These are phyloP conservation scores for Alnus rubra DNA, from an alignment of 306 rosid genomes.

Conservation along the genomic window DNA sequence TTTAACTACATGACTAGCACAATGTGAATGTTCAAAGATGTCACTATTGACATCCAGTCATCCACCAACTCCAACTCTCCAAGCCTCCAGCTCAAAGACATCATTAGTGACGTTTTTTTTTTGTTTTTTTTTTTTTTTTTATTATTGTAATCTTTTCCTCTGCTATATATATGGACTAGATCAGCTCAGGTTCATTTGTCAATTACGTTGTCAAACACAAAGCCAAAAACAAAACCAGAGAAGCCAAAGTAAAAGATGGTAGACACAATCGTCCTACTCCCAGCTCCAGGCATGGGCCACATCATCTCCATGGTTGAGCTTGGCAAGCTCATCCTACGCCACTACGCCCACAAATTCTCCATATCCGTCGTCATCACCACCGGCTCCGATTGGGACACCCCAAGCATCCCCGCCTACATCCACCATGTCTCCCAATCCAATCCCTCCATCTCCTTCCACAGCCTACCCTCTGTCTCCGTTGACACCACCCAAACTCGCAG, in stretches of 20 bases:
- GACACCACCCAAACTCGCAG: background rate
- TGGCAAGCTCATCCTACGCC: slow-evolving; percentile 33
- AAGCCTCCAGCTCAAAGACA: no score
- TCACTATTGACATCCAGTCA: no score
- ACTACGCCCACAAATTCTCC: slow-evolving; percentile 13
- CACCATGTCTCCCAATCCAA: slow-evolving; percentile 12
- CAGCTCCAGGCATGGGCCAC: slow-evolving; percentile 41
- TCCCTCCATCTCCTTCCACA: slow-evolving; percentile 24
- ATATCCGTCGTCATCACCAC: slow-evolving; percentile 30
- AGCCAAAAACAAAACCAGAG: no score
- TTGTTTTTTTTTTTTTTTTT: no score
- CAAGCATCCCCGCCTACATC: slow-evolving; percentile 24
- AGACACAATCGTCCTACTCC: slow-evolving; percentile 26
- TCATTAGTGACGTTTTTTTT: no score
- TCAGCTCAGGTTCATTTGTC: accelerated
- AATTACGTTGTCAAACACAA: no score
- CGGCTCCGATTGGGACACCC: background rate
- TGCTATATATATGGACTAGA: no score
- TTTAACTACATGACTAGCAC: no score
- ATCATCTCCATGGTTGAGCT: slow-evolving; percentile 42
- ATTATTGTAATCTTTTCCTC: no score
- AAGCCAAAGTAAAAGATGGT: background rate
- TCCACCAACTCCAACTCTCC: no score
- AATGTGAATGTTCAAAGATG: no score
- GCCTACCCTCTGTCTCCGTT: slow-evolving; percentile 16